Base-by-base conservation (phyloP, 148 eudicot species). In the Rheum nobile region DNA sequence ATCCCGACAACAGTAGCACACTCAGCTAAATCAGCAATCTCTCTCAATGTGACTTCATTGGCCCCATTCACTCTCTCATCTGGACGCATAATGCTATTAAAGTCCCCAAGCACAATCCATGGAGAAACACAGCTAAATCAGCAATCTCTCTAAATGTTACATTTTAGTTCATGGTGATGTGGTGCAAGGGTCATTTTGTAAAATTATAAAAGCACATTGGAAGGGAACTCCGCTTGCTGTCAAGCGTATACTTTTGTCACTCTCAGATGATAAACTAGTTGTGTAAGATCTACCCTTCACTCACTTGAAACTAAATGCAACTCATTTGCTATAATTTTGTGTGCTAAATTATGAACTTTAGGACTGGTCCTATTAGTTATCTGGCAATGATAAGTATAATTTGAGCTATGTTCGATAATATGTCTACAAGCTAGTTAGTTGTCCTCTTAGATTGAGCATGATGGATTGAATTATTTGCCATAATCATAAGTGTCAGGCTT, bases 171-270 rank as follows among this genome's bases (percentile, higher is more conserved):
- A 32, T 16, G 41, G 22, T 34, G 39, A 79, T 74, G 77, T 50
- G 78, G 67, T 74, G 42, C 80, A 95, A 97, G 99, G 99, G 4
- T 95, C 99, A 73, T 95, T 95, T 81, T 97, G 99, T 76, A 97
- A 95, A 85, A 95, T 95, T 72, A 54, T 95, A 84, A 91, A 88
- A 90, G 97, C 96, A 65, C 37, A 80, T 74, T 95, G 99, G 99
- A 89, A 96, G 63, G 97, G 99, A 80, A 95, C 99, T 85, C 97
- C 99, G 57, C 97, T 95, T 74, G 99, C 99, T 78, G 90, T 95
- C 75, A 95, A 95, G 79, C 97, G 99, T 74, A 91, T 91, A 75
- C 99, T 95, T 83, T 97, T 97, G 78, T 88, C 85, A 75, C 99
- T 91, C 76, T 91, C 97, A 67, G 94, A 91, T 59, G 97, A 95